phyloP scores from a whole-genome alignment of 2,329 filamentous ascomycete genomes.

The Diplodia seriata region DNA sequence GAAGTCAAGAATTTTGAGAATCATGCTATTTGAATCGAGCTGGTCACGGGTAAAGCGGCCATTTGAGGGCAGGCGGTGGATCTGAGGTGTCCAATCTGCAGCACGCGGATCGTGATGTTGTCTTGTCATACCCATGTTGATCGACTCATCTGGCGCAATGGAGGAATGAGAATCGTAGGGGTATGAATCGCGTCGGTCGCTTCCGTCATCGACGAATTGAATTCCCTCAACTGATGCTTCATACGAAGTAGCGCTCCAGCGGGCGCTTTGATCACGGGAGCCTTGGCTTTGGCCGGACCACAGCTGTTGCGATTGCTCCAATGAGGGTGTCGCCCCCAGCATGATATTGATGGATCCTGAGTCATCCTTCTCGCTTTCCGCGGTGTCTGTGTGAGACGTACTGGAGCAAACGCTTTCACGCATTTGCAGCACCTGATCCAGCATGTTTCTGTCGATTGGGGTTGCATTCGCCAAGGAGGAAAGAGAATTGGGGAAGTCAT shows the following conservation, averaged over 20 bases:
- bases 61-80: conserved; percentile 37
- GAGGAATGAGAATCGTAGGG: conserved; percentile 45
- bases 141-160: conserved; percentile 48
- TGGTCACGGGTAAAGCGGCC: conserved; percentile 40
- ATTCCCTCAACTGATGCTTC: conserved; percentile 26
- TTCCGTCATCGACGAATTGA: conserved; percentile 30
- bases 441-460: conserved; percentile 37
- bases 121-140: conserved; percentile 44
- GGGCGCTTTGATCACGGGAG: conserved; percentile 12
- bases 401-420: conserved; percentile 53
- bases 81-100: conserved; percentile 40
- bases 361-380: conserved; percentile 54
- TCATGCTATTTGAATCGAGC: conserved; percentile 51
- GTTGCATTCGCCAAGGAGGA: no score
- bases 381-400: conserved; percentile 39
- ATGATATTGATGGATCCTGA: conserved; percentile 64
- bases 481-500: not conserved
- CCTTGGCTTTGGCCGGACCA: conserved; percentile 25
- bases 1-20: conserved; percentile 51
- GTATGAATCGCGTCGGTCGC: conserved; percentile 33
- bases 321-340: conserved; percentile 54
- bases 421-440: conserved; percentile 58
- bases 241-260: conserved; percentile 24
- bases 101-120: conserved; percentile 34
- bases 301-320: conserved; percentile 31